Evolutionary conservation across 441 rosid genomes (phyloP).

Genomic region (Iberis amara): DNA sequence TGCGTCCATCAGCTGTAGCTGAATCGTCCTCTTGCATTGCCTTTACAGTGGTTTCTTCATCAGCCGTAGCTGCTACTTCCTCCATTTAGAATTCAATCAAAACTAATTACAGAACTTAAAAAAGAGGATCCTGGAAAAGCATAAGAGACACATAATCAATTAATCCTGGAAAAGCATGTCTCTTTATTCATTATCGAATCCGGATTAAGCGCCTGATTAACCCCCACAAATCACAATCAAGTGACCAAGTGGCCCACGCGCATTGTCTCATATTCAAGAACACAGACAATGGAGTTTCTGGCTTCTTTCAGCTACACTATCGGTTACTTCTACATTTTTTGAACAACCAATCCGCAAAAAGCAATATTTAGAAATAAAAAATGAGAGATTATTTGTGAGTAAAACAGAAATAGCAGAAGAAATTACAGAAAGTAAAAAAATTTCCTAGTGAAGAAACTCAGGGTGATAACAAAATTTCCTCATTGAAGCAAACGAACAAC

Average conservation of each 20-base stretch:
- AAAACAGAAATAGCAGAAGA: no score
- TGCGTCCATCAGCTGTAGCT: constrained; percentile 37
- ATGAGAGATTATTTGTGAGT: not conserved
- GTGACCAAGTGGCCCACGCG: not conserved
- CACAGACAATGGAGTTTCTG: constrained; percentile 21
- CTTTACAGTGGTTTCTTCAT: constrained; percentile 34
- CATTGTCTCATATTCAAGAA: constrained; percentile 11
- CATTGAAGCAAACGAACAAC: not conserved
- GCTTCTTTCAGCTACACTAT: constrained; percentile 24
- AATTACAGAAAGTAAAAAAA: no score
- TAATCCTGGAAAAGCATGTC: not conserved
- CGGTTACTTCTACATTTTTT: constrained; percentile 25
- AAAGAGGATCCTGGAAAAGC: constrained; percentile 22
- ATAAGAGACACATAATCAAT: constrained; percentile 17
- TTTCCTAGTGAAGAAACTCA: no score
- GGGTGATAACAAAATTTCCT: not conserved
- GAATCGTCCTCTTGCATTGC: constrained; percentile 36
- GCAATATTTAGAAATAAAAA: not conserved
- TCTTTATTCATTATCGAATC: not conserved
- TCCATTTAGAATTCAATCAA: constrained; percentile 46
- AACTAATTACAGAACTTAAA: constrained; percentile 10
- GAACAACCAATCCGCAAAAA: constrained; percentile 18
- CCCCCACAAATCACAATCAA: no score
- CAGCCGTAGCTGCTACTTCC: constrained; percentile 38
- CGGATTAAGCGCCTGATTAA: no score